phyloP scores from a whole-genome alignment of 768 basidiomycete species.

The Mrakia frigida region DNA sequence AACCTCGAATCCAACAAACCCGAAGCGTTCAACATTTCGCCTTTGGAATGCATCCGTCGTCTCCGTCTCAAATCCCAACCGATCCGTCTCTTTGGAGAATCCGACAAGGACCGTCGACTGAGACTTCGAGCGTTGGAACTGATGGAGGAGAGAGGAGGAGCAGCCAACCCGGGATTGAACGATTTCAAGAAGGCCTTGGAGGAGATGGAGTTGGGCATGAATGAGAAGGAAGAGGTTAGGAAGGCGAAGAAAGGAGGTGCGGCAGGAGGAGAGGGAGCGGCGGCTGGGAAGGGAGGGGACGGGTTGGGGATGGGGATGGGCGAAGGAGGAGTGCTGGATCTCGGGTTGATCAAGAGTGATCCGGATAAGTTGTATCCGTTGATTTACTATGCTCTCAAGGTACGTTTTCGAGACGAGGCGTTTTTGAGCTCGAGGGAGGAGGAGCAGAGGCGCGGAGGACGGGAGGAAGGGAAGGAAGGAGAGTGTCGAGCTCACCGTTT shows the following conservation, averaged over 20 bases:
- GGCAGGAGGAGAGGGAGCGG: constrained; percentile 9
- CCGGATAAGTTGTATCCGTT: constrained; percentile 93
- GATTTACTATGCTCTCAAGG: constrained; percentile 90
- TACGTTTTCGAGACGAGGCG: constrained; percentile 36
- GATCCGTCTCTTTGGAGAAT: constrained; percentile 88
- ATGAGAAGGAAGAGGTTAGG: constrained; percentile 43
- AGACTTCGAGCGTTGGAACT: constrained; percentile 89
- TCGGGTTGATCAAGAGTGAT: constrained; percentile 76
- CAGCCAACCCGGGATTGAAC: constrained; percentile 58
- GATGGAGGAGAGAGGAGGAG: constrained; percentile 62
- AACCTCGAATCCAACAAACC: constrained; percentile 20
- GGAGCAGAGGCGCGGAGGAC: background rate
- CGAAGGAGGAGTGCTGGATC: constrained; percentile 61
- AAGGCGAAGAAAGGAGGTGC: constrained; percentile 38
- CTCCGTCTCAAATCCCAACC: constrained; percentile 89
- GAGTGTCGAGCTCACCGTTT: background rate
- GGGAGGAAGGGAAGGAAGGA: background rate
- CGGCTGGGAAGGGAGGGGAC: constrained; percentile 44
- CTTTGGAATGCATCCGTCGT: constrained; percentile 83
- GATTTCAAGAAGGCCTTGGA: constrained; percentile 65
- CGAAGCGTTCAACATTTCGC: constrained; percentile 75
- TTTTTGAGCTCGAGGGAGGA: background rate
- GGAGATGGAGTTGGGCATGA: constrained; percentile 56
- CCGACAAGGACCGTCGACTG: constrained; percentile 85
- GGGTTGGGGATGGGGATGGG: constrained; percentile 38